Conservation (phyloP, 495 filamentous ascomycete species). For the Penicillium turbatum region DNA sequence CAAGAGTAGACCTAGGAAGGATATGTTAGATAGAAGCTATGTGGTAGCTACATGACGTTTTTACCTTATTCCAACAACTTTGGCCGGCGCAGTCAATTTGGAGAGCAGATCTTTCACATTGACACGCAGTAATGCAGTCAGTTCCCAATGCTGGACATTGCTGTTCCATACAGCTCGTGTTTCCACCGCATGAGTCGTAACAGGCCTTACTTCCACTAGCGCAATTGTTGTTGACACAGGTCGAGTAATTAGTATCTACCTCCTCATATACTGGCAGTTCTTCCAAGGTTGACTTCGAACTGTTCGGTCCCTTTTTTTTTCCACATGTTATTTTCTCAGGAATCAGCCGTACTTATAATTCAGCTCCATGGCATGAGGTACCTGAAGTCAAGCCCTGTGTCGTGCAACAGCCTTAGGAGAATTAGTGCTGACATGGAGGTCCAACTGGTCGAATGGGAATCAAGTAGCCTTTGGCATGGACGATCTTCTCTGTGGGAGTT, state of each 20-base stretch:
- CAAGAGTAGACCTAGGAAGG: conserved; percentile 24
- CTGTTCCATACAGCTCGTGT: conserved; percentile 9
- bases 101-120: conserved; percentile 1
- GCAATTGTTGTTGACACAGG: conserved; percentile 23
- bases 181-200: conserved; percentile 11
- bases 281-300: not conserved
- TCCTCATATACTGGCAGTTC: too few species aligned
- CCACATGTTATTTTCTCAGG: too few species aligned
- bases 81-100: conserved; percentile 21
- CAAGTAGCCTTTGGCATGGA: not conserved
- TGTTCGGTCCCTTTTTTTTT: too few species aligned
- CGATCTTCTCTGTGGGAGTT: not conserved
- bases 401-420: not conserved
- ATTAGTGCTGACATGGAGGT: not conserved
- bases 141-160: conserved; percentile 12
- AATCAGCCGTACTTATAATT: too few species aligned
- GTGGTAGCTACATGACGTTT: too few species aligned
- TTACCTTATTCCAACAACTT: conserved; percentile 28
- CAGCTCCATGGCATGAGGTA: too few species aligned
- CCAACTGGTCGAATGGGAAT: not conserved
- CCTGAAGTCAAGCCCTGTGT: too few species aligned
- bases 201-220: conserved; percentile 8
- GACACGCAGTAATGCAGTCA: conserved; percentile 20
- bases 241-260: too few species aligned
- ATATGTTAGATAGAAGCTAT: not conserved